phyloP scores from a whole-genome alignment of 352 stramenopile genomes.

The Phytophthora crassamura region DNA sequence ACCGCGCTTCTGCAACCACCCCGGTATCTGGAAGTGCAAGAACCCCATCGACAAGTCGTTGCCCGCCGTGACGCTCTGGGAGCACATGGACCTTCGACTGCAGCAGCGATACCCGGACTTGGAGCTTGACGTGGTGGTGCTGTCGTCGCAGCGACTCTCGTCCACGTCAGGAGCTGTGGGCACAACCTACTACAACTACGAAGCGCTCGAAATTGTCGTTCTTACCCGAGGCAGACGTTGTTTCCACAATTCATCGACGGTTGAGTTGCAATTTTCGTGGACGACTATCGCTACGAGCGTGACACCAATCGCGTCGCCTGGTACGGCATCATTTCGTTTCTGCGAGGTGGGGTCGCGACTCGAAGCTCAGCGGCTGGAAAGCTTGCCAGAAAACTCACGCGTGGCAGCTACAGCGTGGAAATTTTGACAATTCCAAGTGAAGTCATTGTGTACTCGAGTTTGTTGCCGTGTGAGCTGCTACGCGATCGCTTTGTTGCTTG shows the following conservation, averaged over 20 bases:
- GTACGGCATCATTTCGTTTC: constrained; percentile 33
- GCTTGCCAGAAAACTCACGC: not conserved
- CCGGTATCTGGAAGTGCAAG: constrained; percentile 24
- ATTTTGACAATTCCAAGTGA: constrained; percentile 56
- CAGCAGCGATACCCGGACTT: constrained; percentile 34
- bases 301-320: constrained; percentile 44
- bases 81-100: constrained; percentile 43
- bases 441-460: constrained; percentile 56
- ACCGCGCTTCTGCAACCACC: constrained; percentile 36
- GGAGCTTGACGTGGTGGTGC: constrained; percentile 33
- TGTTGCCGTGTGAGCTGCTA: constrained; percentile 48
- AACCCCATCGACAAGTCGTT: constrained; percentile 16
- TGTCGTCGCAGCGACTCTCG: constrained; percentile 26
- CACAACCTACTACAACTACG: constrained; percentile 21
- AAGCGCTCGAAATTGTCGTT: constrained; percentile 41
- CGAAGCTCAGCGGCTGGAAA: not conserved
- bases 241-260: constrained; percentile 22
- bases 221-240: constrained; percentile 42
- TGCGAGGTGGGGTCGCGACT: constrained; percentile 28
- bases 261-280: constrained; percentile 51
- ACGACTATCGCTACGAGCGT: constrained; percentile 68
- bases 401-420: constrained; percentile 2
- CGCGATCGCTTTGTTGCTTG: constrained; percentile 43
- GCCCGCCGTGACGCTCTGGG: constrained; percentile 32
- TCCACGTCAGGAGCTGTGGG: constrained; percentile 15